Conservation (phyloP, 805 yeast species). For the Yamadazyma phyllophila region DNA sequence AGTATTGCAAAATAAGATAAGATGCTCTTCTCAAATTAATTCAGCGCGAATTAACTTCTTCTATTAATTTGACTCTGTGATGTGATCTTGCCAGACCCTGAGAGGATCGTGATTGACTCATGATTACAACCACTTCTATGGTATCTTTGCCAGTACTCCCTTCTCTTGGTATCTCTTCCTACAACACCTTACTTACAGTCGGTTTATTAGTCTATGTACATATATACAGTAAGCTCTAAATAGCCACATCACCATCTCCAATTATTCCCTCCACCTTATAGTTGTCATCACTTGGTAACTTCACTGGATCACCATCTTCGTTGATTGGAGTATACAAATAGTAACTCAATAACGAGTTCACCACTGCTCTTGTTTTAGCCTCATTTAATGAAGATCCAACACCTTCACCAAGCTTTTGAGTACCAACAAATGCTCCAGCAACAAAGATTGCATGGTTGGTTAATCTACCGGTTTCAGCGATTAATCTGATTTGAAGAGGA, state of each 20-base stretch:
- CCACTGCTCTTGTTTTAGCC: constrained; percentile 90
- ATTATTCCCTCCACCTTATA: constrained; percentile 42
- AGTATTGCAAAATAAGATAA: background rate
- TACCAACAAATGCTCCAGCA: constrained; percentile 88
- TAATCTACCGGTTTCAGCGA: constrained; percentile 92
- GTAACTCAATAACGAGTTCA: constrained; percentile 86
- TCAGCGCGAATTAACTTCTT: constrained; percentile 6
- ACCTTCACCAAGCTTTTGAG: constrained; percentile 85
- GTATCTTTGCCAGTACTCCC: too few species aligned
- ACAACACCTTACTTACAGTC: background rate
- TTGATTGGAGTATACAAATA: constrained; percentile 84
- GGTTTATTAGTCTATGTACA: constrained; percentile 16
- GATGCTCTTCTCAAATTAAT: constrained; percentile 4
- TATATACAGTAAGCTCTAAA: constrained; percentile 23
- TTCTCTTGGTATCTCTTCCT: too few species aligned
- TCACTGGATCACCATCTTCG: constrained; percentile 37
- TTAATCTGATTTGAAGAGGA: constrained; percentile 71
- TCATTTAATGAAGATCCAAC: constrained; percentile 87
- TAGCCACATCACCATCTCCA: constrained; percentile 45
- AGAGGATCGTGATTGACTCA: too few species aligned
- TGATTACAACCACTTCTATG: too few species aligned
- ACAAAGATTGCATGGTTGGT: constrained; percentile 82
- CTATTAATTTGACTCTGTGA: constrained; percentile 7
- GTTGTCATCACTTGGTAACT: constrained; percentile 58
- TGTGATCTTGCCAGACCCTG: background rate